A percentile compares a stretch with the other conserved stretches of the same genome.
These are phyloP conservation scores for Nothopassalora personata DNA, from an alignment of 2,329 filamentous ascomycete species.

Conservation along the genomic window DNA sequence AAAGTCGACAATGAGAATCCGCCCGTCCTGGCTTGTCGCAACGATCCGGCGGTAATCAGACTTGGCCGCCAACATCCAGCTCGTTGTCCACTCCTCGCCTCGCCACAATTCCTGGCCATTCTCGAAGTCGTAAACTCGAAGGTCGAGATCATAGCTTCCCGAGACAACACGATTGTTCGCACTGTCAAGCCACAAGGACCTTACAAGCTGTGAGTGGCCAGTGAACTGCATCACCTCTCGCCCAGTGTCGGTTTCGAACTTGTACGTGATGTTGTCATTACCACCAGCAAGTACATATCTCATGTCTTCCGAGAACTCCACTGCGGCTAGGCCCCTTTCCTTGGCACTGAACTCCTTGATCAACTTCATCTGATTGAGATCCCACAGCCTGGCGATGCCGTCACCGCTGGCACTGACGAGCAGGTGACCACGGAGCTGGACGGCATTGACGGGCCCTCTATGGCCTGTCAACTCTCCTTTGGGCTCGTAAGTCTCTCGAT, in stretches of 20 bases:
- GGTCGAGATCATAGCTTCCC: constrained; percentile 89
- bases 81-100: constrained; percentile 91
- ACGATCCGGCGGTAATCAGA: constrained; percentile 93
- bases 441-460: constrained; percentile 87
- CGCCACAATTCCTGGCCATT: constrained; percentile 72
- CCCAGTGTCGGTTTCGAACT: constrained; percentile 90
- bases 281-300: constrained; percentile 88
- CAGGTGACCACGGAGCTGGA: constrained; percentile 88
- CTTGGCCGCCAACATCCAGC: constrained; percentile 95
- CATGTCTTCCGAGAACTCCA: constrained; percentile 94
- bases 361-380: constrained; percentile 79
- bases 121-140: constrained; percentile 88
- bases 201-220: constrained; percentile 80
- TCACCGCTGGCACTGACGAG: constrained; percentile 93
- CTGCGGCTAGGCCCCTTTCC: constrained; percentile 89
- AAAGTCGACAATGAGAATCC: constrained; percentile 92
- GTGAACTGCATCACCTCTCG: constrained; percentile 73
- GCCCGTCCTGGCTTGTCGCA: constrained; percentile 87
- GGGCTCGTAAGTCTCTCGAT: constrained; percentile 69
- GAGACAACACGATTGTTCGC: constrained; percentile 81
- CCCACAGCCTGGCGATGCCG: constrained; percentile 91
- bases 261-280: constrained; percentile 91
- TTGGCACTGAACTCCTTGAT: constrained; percentile 87
- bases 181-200: constrained; percentile 85
- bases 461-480: constrained; percentile 80